Percentiles rank a stretch among this genome's conserved stretches.
Evolutionary conservation across 1,284 basidiomycete species (phyloP).

Genomic region (Tremellales sp.): DNA sequence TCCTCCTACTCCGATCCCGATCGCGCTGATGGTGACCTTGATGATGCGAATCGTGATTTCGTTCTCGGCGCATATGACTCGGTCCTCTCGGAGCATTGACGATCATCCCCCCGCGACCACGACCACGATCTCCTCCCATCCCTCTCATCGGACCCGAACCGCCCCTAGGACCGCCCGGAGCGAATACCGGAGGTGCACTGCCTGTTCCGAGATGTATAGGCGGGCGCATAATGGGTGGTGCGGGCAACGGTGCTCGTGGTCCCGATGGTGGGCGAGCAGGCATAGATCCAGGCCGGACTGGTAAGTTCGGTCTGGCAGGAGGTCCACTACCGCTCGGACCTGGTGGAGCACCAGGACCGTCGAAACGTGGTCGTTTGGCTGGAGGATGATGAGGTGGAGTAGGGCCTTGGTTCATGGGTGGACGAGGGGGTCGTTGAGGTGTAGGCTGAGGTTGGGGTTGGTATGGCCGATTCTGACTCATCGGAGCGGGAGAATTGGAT

Average conservation of each 20-base stretch:
- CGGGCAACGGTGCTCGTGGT: not conserved
- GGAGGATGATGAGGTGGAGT: conserved; percentile 38
- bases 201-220: conserved; percentile 32
- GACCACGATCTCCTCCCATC: conserved; percentile 43
- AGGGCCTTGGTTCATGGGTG: conserved; percentile 11
- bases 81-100: conserved; percentile 28
- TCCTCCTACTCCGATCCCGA: not conserved
- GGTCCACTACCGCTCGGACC: conserved; percentile 52
- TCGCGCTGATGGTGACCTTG: too few species aligned
- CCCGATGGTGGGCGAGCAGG: not conserved
- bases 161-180: conserved; percentile 6
- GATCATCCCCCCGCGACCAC: conserved; percentile 15
- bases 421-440: conserved; percentile 16
- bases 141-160: conserved; percentile 32
- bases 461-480: conserved; percentile 27
- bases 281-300: conserved; percentile 1
- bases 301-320: conserved; percentile 13
- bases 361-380: conserved; percentile 73
- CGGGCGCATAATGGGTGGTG: conserved; percentile 16
- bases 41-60: conserved; percentile 11
- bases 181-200: conserved; percentile 25
- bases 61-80: conserved; percentile 7
- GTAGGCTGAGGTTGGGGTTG: conserved; percentile 17
- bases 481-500: conserved; percentile 11
- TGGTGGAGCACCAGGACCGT: conserved; percentile 58